Percentiles rank a stretch among this genome's conserved stretches.
phyloP scores from a whole-genome alignment of 176 grass and related monocot genomes.

The Rhynchospora breviuscula region DNA sequence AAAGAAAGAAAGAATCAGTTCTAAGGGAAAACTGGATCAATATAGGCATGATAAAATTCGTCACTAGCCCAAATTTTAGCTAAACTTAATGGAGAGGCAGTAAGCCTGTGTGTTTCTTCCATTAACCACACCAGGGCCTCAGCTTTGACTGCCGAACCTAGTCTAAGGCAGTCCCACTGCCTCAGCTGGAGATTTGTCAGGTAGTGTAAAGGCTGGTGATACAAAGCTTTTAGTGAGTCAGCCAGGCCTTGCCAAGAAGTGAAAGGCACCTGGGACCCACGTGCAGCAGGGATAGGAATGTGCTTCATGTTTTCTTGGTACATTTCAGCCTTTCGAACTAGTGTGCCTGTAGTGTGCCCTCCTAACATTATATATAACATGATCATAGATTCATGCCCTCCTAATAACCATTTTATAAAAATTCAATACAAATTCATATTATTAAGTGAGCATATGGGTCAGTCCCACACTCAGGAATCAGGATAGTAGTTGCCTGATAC shows the following conservation, averaged over 20 bases:
- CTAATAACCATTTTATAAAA: no score
- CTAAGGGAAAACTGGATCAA: conserved; percentile 60
- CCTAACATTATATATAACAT: no score
- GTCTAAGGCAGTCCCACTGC: conserved; percentile 64
- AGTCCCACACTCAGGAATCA: no score
- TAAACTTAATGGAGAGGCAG: conserved; percentile 46
- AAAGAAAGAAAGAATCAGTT: conserved; percentile 13
- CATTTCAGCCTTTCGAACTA: no score
- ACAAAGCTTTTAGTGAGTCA: conserved; percentile 64
- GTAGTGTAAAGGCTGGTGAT: conserved; percentile 78
- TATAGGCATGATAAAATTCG: conserved; percentile 55
- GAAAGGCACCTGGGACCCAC: conserved; percentile 50
- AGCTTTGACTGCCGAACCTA: conserved; percentile 51
- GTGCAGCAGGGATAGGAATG: neutral
- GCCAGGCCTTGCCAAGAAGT: conserved; percentile 70
- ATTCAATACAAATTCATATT: no score
- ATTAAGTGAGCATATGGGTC: no score
- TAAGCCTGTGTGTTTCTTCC: conserved; percentile 69
- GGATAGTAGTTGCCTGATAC: no score
- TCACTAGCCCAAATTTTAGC: conserved; percentile 50
- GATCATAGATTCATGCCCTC: no score
- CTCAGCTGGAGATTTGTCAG: conserved; percentile 66
- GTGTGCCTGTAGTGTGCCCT: no score
- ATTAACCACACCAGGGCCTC: conserved; percentile 63
- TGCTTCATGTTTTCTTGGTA: no score